Evolutionary conservation across 345 rosid species (phyloP).

Genomic region (Tarenaya hassleriana): DNA sequence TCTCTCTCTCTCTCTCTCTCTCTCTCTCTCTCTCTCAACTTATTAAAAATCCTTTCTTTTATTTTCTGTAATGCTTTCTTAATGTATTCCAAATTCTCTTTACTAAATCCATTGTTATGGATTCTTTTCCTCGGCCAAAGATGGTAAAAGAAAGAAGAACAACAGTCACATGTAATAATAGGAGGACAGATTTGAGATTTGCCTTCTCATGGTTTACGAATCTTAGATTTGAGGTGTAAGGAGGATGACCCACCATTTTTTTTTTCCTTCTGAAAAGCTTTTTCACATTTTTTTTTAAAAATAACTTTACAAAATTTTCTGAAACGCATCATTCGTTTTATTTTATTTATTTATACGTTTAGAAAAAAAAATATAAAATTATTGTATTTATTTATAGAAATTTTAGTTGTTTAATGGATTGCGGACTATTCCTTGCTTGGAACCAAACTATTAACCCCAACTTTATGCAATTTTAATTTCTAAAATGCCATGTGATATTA

Average conservation of each 20-base stretch:
- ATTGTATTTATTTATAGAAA: no score
- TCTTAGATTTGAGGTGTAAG: slow-evolving; percentile 34
- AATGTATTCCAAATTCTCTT: slow-evolving; percentile 5
- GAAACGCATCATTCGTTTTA: neutral
- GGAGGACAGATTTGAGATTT: slow-evolving; percentile 26
- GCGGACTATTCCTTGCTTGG: slow-evolving; percentile 40
- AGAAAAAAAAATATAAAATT: neutral
- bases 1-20: no score
- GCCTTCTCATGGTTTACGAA: slow-evolving; percentile 55
- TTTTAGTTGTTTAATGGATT: no score
- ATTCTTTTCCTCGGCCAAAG: slow-evolving; percentile 35
- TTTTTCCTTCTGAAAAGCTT: neutral
- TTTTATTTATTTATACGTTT: neutral
- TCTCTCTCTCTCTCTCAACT: slow-evolving; percentile 25
- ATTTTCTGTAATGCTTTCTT: slow-evolving; percentile 28
- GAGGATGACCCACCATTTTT: slow-evolving; percentile 30
- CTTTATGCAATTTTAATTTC: neutral
- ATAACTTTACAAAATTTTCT: neutral
- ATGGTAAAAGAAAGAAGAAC: slow-evolving; percentile 45
- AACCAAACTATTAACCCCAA: slow-evolving; percentile 16
- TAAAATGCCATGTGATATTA: no score
- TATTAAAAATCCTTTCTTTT: slow-evolving; percentile 51
- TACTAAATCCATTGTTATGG: slow-evolving; percentile 40
- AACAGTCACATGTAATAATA: slow-evolving; percentile 42
- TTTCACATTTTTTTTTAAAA: neutral